Percentiles rank a stretch among this genome's conserved stretches.
phyloP scores from a whole-genome alignment of 345 rosid species.

The Raphanus sativus region DNA sequence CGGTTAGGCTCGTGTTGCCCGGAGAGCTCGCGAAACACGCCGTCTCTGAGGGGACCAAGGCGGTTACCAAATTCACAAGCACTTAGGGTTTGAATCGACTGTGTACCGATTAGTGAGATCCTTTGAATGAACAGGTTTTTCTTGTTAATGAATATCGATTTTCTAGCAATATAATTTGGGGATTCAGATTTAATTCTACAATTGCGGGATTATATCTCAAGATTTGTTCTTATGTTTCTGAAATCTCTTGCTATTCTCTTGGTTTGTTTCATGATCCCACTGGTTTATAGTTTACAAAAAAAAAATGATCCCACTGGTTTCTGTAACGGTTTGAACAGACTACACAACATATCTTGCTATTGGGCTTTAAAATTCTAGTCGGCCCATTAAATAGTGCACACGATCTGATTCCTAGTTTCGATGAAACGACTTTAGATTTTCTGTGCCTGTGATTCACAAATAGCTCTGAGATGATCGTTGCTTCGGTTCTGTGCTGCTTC shows the following conservation, averaged over 20 bases:
- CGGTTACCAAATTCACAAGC: constrained; percentile 40
- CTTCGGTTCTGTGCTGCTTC: too few species aligned
- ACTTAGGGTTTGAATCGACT: constrained; percentile 17
- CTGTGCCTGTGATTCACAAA: too few species aligned
- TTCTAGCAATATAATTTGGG: neutral
- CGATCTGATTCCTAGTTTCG: too few species aligned
- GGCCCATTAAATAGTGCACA: neutral
- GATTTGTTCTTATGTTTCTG: neutral
- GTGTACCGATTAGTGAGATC: neutral
- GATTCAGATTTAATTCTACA: neutral
- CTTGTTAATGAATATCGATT: neutral
- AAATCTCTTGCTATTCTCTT: neutral
- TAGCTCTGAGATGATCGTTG: too few species aligned
- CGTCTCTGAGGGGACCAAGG: constrained; percentile 4
- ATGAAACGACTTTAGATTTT: too few species aligned
- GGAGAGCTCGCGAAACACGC: constrained; percentile 43
- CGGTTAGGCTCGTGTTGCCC: constrained; percentile 18
- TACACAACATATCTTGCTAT: neutral
- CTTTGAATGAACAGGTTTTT: neutral
- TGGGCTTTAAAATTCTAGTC: neutral
- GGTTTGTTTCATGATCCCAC: neutral
- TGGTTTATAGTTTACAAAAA: too few species aligned
- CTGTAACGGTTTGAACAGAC: neutral
- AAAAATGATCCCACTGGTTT: neutral
- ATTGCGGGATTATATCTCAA: neutral